phyloP scores from a whole-genome alignment of 1,284 basidiomycete species.

The Cutaneotrichosporon cavernicola region DNA sequence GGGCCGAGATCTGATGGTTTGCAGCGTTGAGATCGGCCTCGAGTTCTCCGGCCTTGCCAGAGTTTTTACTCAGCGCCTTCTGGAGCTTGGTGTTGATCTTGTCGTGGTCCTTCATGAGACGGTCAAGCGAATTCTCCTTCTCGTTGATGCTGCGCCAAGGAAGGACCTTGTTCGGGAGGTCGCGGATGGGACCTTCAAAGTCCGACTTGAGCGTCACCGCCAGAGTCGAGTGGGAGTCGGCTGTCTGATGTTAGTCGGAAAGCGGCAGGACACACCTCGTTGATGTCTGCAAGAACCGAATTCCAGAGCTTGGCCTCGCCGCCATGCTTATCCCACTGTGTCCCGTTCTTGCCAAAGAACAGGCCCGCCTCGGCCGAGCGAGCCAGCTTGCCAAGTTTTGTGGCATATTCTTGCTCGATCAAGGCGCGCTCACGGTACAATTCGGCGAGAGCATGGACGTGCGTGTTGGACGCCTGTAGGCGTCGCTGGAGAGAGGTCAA shows the following conservation, averaged over 20 bases:
- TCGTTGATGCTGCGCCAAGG: slow-evolving; percentile 46
- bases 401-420: slow-evolving; percentile 57
- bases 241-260: slow-evolving; percentile 35
- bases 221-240: slow-evolving; percentile 44
- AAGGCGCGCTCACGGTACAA: slow-evolving; percentile 56
- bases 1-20: slow-evolving; percentile 35
- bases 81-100: slow-evolving; percentile 46
- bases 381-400: slow-evolving; percentile 55
- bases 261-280: slow-evolving; percentile 40
- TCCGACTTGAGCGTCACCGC: slow-evolving; percentile 40
- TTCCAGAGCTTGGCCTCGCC: slow-evolving; percentile 48
- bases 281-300: slow-evolving; percentile 43
- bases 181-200: slow-evolving; percentile 46
- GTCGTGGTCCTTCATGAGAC: slow-evolving; percentile 50
- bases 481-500: slow-evolving; percentile 41
- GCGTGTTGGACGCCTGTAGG: slow-evolving; percentile 41
- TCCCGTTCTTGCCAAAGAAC: slow-evolving; percentile 38
- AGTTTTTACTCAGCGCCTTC: slow-evolving; percentile 48
- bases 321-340: slow-evolving; percentile 42
- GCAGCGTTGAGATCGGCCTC: slow-evolving; percentile 40
- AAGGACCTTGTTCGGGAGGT: slow-evolving; percentile 44
- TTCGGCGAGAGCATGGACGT: slow-evolving; percentile 53
- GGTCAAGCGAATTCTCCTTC: slow-evolving; percentile 48
- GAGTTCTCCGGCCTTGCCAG: slow-evolving; percentile 38
- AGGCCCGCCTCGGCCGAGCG: slow-evolving; percentile 46